phyloP scores from a whole-genome alignment of 306 rosid species.

The Clitoria ternatea region DNA sequence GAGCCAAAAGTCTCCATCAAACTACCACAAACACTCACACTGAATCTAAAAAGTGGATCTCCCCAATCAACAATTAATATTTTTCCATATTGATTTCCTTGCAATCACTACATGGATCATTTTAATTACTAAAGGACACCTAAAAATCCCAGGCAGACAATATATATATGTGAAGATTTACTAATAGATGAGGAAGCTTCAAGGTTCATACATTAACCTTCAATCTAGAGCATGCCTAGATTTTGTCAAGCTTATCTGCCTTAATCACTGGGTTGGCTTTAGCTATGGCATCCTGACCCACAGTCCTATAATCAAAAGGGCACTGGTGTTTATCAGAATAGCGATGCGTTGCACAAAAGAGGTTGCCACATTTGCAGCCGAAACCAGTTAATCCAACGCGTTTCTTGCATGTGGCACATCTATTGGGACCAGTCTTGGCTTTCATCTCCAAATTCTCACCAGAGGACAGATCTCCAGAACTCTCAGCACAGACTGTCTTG shows the following conservation, averaged over 20 bases:
- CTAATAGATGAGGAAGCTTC: constrained; percentile 33
- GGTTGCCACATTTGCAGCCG: constrained; percentile 68
- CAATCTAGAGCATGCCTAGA: constrained; percentile 38
- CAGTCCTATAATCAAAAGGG: constrained; percentile 51
- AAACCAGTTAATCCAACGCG: constrained; percentile 80
- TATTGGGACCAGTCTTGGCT: constrained; percentile 46
- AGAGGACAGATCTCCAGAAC: constrained; percentile 34
- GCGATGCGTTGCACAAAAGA: constrained; percentile 62
- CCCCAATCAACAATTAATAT: constrained; percentile 41
- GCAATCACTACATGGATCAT: constrained; percentile 29
- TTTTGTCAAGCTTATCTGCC: constrained; percentile 79
- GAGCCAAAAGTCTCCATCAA: constrained; percentile 40
- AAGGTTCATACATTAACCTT: constrained; percentile 28
- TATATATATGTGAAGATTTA: constrained; percentile 32
- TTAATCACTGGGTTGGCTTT: constrained; percentile 75
- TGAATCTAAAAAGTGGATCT: constrained; percentile 37
- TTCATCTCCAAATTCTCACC: constrained; percentile 38
- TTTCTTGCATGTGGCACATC: constrained; percentile 60
- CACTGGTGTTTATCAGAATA: constrained; percentile 72
- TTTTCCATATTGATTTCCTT: constrained; percentile 41
- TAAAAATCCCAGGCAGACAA: constrained; percentile 35
- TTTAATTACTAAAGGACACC: constrained; percentile 40
- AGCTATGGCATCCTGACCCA: constrained; percentile 65
- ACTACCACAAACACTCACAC: constrained; percentile 56
- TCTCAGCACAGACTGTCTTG: constrained; percentile 24